Evolutionary conservation across 371 early-diverging fungal genomes (phyloP).

Genomic region (Blakeslea trispora): DNA sequence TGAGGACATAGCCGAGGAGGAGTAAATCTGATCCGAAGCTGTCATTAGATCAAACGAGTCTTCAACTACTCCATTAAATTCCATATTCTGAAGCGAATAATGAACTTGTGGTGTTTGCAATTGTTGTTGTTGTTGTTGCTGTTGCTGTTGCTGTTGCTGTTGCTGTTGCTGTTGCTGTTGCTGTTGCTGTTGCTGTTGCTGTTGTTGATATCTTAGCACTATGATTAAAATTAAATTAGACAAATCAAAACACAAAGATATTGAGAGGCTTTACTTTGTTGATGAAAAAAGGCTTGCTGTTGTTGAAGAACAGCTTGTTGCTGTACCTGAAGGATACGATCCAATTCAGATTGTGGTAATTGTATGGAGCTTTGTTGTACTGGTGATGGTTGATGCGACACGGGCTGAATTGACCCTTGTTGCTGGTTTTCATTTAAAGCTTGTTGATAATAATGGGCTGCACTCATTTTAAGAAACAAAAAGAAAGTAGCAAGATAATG

Average conservation of each 20-base stretch:
- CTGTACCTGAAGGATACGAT: conserved; percentile 21
- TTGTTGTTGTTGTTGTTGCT: too few species aligned
- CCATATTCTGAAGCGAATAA: neutral
- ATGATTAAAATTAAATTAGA: too few species aligned
- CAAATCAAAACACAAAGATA: too few species aligned
- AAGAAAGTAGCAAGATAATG: conserved; percentile 1
- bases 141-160: conserved; percentile 14
- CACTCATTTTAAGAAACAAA: conserved; percentile 12
- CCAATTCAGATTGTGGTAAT: conserved; percentile 17
- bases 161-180: conserved; percentile 8
- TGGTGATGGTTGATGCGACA: neutral
- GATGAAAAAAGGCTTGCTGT: conserved; percentile 17
- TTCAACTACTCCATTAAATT: neutral
- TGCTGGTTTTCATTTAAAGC: conserved; percentile 2
- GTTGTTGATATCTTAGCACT: conserved; percentile 23
- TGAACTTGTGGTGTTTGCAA: too few species aligned
- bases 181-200: conserved; percentile 6
- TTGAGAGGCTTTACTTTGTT: conserved; percentile 16
- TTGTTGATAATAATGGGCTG: conserved; percentile 2
- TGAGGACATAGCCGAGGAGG: neutral
- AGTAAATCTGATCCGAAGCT: neutral
- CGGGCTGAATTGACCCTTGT: neutral
- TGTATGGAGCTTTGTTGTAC: conserved; percentile 1
- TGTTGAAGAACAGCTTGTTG: conserved; percentile 25
- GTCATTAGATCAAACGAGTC: neutral